Percentiles rank a stretch among this genome's conserved stretches.
These are phyloP conservation scores for Pyrus communis DNA, from an alignment of 306 rosid species.

Conservation along the genomic window DNA sequence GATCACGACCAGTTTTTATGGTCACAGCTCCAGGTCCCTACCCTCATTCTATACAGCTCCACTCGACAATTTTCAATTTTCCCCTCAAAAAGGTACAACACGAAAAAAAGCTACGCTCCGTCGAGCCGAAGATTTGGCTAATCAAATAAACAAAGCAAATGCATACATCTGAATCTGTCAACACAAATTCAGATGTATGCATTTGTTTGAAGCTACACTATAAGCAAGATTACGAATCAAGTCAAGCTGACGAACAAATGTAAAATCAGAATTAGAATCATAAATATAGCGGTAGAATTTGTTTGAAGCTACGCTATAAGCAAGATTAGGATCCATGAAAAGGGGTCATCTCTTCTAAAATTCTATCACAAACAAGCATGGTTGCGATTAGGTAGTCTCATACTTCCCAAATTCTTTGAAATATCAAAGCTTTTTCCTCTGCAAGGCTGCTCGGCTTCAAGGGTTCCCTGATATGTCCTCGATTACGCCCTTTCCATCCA, in stretches of 20 bases:
- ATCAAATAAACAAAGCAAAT: background rate
- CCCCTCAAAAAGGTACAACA: background rate
- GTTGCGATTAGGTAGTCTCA: background rate
- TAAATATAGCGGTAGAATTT: background rate
- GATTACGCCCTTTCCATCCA: constrained; percentile 81
- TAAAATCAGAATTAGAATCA: background rate
- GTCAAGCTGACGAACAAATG: background rate
- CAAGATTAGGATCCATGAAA: background rate
- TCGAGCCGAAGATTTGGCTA: background rate
- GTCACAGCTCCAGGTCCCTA: background rate
- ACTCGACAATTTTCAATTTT: background rate
- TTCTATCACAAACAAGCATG: background rate
- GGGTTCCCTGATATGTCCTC: constrained; percentile 53
- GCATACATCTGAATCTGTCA: background rate
- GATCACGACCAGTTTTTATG: no score
- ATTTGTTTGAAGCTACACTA: no score
- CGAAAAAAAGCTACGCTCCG: background rate
- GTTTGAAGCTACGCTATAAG: background rate
- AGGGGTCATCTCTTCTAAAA: constrained; percentile 14
- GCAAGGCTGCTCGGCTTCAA: constrained; percentile 15
- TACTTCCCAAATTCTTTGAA: background rate
- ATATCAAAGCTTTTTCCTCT: background rate
- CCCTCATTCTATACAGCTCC: background rate
- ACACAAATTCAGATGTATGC: background rate
- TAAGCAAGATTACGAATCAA: background rate